Base-by-base conservation (phyloP, 192 early-diverging fungal species). In the Coemansia sp. region DNA sequence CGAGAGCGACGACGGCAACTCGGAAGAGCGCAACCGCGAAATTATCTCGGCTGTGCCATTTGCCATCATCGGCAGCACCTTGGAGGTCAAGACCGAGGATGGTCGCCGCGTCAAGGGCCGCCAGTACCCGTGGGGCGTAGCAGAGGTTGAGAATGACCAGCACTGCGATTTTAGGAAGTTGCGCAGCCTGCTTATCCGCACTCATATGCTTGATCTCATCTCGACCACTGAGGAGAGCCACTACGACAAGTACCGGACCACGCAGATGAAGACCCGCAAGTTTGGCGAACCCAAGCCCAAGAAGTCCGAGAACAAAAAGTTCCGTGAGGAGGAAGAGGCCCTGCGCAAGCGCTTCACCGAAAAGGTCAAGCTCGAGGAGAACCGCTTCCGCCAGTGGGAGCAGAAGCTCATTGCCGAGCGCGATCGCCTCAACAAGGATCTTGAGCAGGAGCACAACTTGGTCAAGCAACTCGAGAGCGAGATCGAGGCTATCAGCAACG, bases 121-220 rank as follows among this genome's bases (percentile, higher is more conserved):
- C 66, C 89, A 96, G 82, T 99, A 98, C 84, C 90, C 93, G 21
- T 99, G 97, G 97, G 97, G 97, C 75, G 95, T 97, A 66, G 95
- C 94, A 25, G 96, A 99, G 87, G 97, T 99, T 17, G 97, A 99
- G 77, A 99, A 98, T 78, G 97, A 99, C 82, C 87, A 89, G 62
- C 97, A 98, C 84, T 98, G 95, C 85, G 96, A 98, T 78, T 98
- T 98, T 82, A 94, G 91, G 79, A 98, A 98, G 85, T 88, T 99
- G 42, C 91, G 97, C 65, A 93, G 94, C 85, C 85, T 99, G 57
- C 89, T 99, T 60, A 95, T 99, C 79, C 90, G 96, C 66, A 94
- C 94, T 19, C 96, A 99, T 77, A 98, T 99, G 95, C 86, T 95
- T 62, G 96, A 98, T 75, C 86, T 99, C 51, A 94, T 99, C 69